A percentile compares a stretch with the other conserved stretches of the same genome.
Conservation (phyloP, 169 alveolate species). For the Eimeria zaria region DNA sequence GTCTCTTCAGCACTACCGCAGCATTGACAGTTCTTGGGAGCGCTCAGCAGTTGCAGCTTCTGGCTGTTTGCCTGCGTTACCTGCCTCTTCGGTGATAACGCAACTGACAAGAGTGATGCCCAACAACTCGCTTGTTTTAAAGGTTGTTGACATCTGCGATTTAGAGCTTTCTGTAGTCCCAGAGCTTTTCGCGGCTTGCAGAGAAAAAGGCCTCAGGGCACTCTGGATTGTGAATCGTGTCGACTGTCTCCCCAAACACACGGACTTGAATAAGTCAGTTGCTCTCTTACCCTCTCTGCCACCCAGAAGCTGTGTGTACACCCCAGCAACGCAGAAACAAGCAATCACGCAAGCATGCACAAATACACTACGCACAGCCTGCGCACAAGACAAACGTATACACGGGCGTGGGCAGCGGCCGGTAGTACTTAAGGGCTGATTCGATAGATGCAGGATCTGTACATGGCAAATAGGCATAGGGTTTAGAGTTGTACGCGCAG, state of each 20-base stretch:
- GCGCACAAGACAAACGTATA: no score
- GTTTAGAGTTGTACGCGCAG: neutral
- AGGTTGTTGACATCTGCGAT: slow-evolving; percentile 91
- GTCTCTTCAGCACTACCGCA: slow-evolving; percentile 45
- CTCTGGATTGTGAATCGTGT: slow-evolving; percentile 92
- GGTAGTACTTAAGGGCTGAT: neutral
- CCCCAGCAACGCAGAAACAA: neutral
- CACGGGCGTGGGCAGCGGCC: slow-evolving; percentile 3
- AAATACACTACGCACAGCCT: neutral
- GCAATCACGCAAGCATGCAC: neutral
- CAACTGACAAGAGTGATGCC: slow-evolving; percentile 36
- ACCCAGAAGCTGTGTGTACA: neutral
- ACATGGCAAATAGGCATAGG: neutral
- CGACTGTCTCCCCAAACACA: slow-evolving; percentile 90
- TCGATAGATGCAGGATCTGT: neutral
- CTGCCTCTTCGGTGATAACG: slow-evolving; percentile 14
- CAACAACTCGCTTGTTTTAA: slow-evolving; percentile 89
- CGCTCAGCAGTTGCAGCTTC: neutral
- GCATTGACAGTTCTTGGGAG: slow-evolving; percentile 40
- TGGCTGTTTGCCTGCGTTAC: slow-evolving; percentile 21
- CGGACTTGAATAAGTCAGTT: slow-evolving; percentile 41
- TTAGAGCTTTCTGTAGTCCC: slow-evolving; percentile 93
- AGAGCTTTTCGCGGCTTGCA: slow-evolving; percentile 92
- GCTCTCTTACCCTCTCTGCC: neutral
- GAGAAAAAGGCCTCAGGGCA: slow-evolving; percentile 90